Evolutionary conservation across 352 stramenopile species (phyloP).

Genomic region (Pythium myriotylum): DNA sequence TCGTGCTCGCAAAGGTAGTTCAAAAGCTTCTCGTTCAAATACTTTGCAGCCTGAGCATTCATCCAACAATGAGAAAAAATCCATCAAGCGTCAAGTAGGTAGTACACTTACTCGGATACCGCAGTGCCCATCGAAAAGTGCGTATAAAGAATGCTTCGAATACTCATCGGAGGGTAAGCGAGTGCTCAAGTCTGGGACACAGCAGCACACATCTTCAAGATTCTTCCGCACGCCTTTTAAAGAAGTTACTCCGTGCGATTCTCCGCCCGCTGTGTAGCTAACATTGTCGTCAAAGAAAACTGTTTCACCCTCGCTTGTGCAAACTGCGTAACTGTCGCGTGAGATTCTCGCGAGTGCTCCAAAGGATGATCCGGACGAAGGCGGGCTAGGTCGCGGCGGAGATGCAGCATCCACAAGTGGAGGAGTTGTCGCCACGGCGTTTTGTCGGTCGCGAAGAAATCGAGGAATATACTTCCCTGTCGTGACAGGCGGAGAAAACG

Average conservation of each 20-base stretch:
- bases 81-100: not conserved
- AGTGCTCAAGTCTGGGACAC: conserved; percentile 71
- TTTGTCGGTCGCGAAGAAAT: conserved; percentile 70
- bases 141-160: conserved; percentile 73
- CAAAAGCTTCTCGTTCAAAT: conserved; percentile 70
- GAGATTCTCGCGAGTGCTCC: conserved; percentile 50
- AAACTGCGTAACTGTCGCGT: conserved; percentile 37
- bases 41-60: conserved; percentile 60
- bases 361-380: conserved; percentile 26
- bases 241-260: conserved; percentile 77
- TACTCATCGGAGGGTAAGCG: conserved; percentile 43
- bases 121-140: conserved; percentile 85
- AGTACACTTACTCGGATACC: conserved; percentile 59
- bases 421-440: conserved; percentile 42
- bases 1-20: conserved; percentile 73
- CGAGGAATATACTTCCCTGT: conserved; percentile 73
- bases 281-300: conserved; percentile 65
- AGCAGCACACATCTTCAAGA: conserved; percentile 86
- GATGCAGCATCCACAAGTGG: conserved; percentile 35
- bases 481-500: conserved; percentile 56
- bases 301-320: conserved; percentile 54
- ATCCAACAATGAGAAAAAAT: not conserved
- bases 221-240: conserved; percentile 73
- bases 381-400: conserved; percentile 41
- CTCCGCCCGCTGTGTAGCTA: conserved; percentile 71